A percentile compares a stretch with the other conserved stretches of the same genome.
Conservation (phyloP, 2,329 filamentous ascomycete genomes). For the Sporothrix variecibatus region DNA sequence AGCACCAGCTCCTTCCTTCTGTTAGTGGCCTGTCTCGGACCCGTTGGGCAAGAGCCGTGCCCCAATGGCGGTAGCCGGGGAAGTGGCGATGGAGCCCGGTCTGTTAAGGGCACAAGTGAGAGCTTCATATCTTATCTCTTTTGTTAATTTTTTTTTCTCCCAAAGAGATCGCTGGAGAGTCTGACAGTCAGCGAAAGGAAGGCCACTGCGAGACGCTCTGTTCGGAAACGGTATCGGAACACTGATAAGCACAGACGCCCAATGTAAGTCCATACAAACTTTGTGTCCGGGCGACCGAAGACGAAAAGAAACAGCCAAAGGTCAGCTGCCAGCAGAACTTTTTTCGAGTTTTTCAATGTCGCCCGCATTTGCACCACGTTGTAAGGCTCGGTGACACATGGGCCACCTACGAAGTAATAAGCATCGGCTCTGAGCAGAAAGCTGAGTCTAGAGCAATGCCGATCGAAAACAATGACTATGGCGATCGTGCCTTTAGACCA, state of each 20-base stretch:
- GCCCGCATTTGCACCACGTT: background rate
- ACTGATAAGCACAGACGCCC: background rate
- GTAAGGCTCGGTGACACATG: background rate
- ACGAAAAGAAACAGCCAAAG: background rate
- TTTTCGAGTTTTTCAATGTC: background rate
- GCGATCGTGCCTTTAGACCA: background rate
- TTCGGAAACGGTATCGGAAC: background rate
- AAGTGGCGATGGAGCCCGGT: background rate
- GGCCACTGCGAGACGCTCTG: background rate
- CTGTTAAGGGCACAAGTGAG: background rate
- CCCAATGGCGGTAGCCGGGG: slow-evolving; percentile 14
- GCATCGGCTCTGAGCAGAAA: background rate
- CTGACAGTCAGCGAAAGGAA: background rate
- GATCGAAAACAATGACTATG: background rate
- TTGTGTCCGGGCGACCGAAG: background rate
- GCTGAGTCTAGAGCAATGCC: background rate
- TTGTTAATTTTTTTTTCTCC: too few species aligned
- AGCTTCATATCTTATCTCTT: background rate
- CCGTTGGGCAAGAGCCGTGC: background rate
- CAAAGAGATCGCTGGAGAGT: background rate
- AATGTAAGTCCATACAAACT: background rate
- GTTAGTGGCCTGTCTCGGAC: slow-evolving; percentile 5
- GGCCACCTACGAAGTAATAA: background rate
- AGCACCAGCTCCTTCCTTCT: background rate
- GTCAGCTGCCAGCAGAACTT: slow-evolving; percentile 2